A percentile compares a stretch with the other conserved stretches of the same genome.
phyloP scores from a whole-genome alignment of 192 early-diverging fungal species.

The Phycomyces nitens region DNA sequence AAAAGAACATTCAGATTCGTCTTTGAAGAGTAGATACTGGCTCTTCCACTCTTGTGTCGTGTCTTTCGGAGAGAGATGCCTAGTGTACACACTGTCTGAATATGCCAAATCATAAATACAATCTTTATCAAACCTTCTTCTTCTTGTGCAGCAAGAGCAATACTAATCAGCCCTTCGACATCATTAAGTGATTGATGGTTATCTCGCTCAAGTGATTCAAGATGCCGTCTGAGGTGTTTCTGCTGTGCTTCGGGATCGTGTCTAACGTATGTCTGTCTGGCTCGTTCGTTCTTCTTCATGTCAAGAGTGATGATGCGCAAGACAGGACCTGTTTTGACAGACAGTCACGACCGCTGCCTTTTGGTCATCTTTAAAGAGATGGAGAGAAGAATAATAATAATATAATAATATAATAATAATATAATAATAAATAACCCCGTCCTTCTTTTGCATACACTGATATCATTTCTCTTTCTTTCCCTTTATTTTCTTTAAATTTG shows the following conservation, averaged over 20 bases:
- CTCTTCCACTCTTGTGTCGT: conserved; percentile 1
- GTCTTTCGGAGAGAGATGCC: not conserved
- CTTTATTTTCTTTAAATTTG: no score
- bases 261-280: not conserved
- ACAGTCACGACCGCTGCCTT: not conserved
- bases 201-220: conserved; percentile 51
- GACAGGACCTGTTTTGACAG: not conserved
- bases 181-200: conserved; percentile 51
- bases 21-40: conserved; percentile 26
- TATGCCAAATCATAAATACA: not conserved
- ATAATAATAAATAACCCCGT: not conserved
- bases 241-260: conserved; percentile 31
- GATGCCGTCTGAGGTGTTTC: conserved; percentile 41
- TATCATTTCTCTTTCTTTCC: not conserved
- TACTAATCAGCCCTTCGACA: conserved; percentile 45
- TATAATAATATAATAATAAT: not conserved
- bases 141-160: conserved; percentile 40
- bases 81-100: not conserved
- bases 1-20: conserved; percentile 30
- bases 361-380: not conserved
- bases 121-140: conserved; percentile 16
- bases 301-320: not conserved
- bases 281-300: not conserved
- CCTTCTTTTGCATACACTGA: not conserved
- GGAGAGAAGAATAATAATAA: no score